Base-by-base conservation (phyloP, 306 rosid genomes). In the Trifolium dubium region DNA sequence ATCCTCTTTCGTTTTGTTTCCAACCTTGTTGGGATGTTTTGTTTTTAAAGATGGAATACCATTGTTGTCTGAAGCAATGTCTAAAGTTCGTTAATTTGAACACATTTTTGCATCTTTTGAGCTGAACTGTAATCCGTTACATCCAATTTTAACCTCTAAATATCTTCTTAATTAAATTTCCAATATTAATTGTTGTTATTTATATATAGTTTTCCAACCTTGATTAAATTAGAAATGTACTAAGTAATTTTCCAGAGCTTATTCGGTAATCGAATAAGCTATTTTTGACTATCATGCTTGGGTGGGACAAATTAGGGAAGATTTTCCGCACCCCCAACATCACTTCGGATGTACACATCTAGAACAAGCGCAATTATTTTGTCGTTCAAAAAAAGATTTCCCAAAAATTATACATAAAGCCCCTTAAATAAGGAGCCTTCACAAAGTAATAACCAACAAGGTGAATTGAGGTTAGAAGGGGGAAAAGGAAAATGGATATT, bases 31-130 rank as follows among this genome's bases (percentile, higher is more conserved):
- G 66, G 23, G 19, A n/a, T 60, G 66, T 32, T 60, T 31, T 32
- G 66, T 14, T 31, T 60, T 14, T 32, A 60, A 60, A 31, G 66
- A 60, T 60, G 66, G 43, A 60, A 60, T 60, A 18, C 41, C 5
- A 60, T 31, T 43, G 32, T 60, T 60, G 40, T 41, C 8, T 28
- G 5, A 28, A 56, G 32, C 63, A 56, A 28, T 56, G 37, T 10
- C 63, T 56, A 4, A 56, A 23, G 63, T 5, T 19, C 13, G 19
- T 54, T 19, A 54, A 54, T 5, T 13, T 7, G 41, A 18, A 60
- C 40, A 60, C 6, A 12, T 47, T 4, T 28, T n/a, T 41, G 23
- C 10, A 64, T 40, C 11, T 60, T 31, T 2, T 63, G 62, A 28
- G 23, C 50, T 31, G 43, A 32, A 49, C 15, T 54, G 55, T 64